Percentiles rank a stretch among this genome's conserved stretches.
These are phyloP conservation scores for Cladosporium sp. DNA, from an alignment of 2,329 filamentous ascomycete species.

Conservation along the genomic window DNA sequence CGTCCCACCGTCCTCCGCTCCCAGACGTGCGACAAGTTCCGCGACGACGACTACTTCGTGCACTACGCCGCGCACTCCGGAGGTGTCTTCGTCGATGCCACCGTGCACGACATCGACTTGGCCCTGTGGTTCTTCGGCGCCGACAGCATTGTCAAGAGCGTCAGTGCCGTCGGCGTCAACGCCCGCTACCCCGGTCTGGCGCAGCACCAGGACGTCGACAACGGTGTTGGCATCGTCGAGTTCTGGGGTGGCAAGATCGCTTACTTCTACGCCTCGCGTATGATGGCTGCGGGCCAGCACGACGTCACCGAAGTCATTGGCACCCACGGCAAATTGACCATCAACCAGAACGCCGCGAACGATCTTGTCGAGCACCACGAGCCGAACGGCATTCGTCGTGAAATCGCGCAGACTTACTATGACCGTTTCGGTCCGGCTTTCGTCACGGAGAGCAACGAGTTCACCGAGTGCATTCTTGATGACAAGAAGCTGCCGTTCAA, in stretches of 20 bases:
- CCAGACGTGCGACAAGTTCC: constrained; percentile 40
- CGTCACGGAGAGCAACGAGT: constrained; percentile 38
- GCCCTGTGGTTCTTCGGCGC: constrained; percentile 38
- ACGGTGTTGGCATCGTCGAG: constrained; percentile 42
- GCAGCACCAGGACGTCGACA: constrained; percentile 40
- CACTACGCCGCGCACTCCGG: constrained; percentile 38
- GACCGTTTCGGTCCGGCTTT: constrained; percentile 39
- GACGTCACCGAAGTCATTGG: constrained; percentile 42
- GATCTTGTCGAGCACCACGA: constrained; percentile 34
- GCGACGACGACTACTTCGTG: constrained; percentile 40
- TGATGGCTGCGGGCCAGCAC: constrained; percentile 41
- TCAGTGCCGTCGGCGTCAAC: constrained; percentile 22
- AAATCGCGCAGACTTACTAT: constrained; percentile 38
- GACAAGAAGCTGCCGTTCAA: constrained; percentile 34
- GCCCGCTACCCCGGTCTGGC: constrained; percentile 36
- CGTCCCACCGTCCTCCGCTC: constrained; percentile 38
- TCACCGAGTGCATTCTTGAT: constrained; percentile 34
- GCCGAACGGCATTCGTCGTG: constrained; percentile 32
- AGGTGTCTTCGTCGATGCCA: constrained; percentile 43
- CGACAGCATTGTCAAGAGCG: constrained; percentile 33
- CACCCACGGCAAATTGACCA: constrained; percentile 35
- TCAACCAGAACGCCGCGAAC: constrained; percentile 29
- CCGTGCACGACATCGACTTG: constrained; percentile 45
- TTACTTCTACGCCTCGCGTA: constrained; percentile 43
- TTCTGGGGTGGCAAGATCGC: constrained; percentile 43